Percentiles rank a stretch among this genome's conserved stretches.
Evolutionary conservation across 306 rosid genomes (phyloP).

Genomic region (Biancaea sappan): DNA sequence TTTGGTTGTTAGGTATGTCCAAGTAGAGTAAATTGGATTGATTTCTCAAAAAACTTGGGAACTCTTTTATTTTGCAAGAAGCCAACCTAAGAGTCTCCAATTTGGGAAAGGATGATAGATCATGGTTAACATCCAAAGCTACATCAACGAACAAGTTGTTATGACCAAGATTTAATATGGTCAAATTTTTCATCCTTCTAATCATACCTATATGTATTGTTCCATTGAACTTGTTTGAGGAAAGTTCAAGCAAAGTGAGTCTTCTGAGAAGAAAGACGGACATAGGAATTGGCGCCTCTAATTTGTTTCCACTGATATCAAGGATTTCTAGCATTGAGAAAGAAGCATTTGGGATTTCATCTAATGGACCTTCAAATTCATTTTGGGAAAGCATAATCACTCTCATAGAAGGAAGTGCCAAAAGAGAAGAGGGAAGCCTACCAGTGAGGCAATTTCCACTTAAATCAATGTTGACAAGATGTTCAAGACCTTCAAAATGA

Average conservation of each 20-base stretch:
- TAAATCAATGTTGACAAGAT: neutral
- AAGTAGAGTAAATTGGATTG: constrained; percentile 22
- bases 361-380: constrained; percentile 28
- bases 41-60: constrained; percentile 47
- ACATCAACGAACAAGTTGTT: constrained; percentile 40
- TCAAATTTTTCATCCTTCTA: constrained; percentile 27
- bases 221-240: constrained; percentile 58
- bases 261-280: constrained; percentile 33
- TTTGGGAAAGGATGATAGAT: constrained; percentile 16
- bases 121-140: neutral
- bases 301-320: constrained; percentile 47
- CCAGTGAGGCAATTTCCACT: constrained; percentile 28
- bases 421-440: constrained; percentile 19
- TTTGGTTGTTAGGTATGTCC: constrained; percentile 55
- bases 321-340: constrained; percentile 32
- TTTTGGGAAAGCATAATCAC: constrained; percentile 20
- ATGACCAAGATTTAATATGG: constrained; percentile 51
- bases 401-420: constrained; percentile 33
- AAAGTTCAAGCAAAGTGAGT: constrained; percentile 43
- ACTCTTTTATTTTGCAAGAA: constrained; percentile 31
- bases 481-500: constrained; percentile 28
- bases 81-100: constrained; percentile 33
- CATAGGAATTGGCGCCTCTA: constrained; percentile 45
- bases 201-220: constrained; percentile 22
- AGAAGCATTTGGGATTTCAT: constrained; percentile 23